Evolutionary conservation across 192 early-diverging fungal genomes (phyloP), one percentile per base, ranked within the genome.

Genomic region (Entrophospora sp.): DNA sequence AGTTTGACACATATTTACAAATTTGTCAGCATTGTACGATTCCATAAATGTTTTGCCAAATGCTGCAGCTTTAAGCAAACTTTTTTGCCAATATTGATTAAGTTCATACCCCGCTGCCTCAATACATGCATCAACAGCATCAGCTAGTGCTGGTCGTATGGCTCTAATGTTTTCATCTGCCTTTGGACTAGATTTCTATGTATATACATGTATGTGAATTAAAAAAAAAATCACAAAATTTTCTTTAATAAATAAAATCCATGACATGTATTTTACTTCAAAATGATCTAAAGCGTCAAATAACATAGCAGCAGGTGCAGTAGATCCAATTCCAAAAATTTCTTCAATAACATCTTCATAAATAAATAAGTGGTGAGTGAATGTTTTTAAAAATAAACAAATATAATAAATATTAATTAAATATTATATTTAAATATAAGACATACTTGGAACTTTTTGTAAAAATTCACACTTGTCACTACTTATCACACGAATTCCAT

Each of bases 251-350:
- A 43, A 37, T 30, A 18, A 61, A n/a, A n/a, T 53, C 6, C n/a
- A n/a, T n/a, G n/a, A n/a, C n/a, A n/a, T n/a, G n/a, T n/a, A n/a
- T n/a, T n/a, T 52, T 64, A 81, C 74, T 56, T 83, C 83, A 55
- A 88, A 85, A 59, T 83, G 79, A 51, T 91, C 89, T 13, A 86
- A 64, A 3, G 89, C 89, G 62, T 94, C 90, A 63, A 82, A 97
- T 31, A 99, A 77, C 71, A 98, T 89, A 5, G 97, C 96, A 1
- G 91, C 88, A 36, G 97, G 87, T 6, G 87, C 79, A 4, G 95
- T 97, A 6, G 95, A 96, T 8, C 97, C 97, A 65, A 97, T 92
- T 69, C 90, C 89, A 69, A 97, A 98, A 31, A 97, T 85, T 14
- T 82, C 81, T 55, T 91, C 91, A 0, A 83, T 88, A 0, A 81